Base-by-base conservation (phyloP, 805 yeast genomes). In the Metschnikowia continentalis region DNA sequence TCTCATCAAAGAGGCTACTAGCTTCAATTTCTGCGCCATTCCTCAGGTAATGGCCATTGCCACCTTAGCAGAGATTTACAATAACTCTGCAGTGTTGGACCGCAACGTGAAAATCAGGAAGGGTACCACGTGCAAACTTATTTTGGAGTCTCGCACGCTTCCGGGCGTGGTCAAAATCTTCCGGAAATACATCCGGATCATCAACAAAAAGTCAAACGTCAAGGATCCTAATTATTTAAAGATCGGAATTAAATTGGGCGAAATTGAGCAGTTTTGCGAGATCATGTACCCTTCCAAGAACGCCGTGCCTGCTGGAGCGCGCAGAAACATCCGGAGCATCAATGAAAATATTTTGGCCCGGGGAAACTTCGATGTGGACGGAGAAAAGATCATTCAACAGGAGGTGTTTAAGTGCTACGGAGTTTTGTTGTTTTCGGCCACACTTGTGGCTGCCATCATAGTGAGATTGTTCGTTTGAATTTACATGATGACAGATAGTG, bases 31-130 rank as follows among this genome's bases (percentile, higher is more conserved):
- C 75, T 91, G 97, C 74, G 89, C 97, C 10, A 94, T 94, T 64
- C 99, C 99, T 17, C 99, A 94, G 72, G 97, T 92, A 17, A 94
- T 94, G 99, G 97, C 98, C 35, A 87, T 94, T 67, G 97, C 99
- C 14, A 90, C 98, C 1, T 77, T 94, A 60, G 90, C 92, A 20
- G 75, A 84, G 47, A 86, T 94, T 33, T 91, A 86, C 78, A 83
- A 86, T 64, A 94, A 94, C 71, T 84, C 86, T 3, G 63, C 72
- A 3, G 86, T 92, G 2, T 80, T 92, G 63, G 78, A 83, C 42
- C 66, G 69, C 36, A 83, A 88, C 64, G 87, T 92, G 57, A 94
- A 94, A 75, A 86, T 94, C 67, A 81, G 97, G 70, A 90, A 89
- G 71, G 96, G 97, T 11, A 81, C 86, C 33, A 86, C 98, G 0